Evolutionary conservation across 768 basidiomycete genomes (phyloP), one percentile per base, ranked within the genome.

Genomic region (Podaxis carcinomalis): DNA sequence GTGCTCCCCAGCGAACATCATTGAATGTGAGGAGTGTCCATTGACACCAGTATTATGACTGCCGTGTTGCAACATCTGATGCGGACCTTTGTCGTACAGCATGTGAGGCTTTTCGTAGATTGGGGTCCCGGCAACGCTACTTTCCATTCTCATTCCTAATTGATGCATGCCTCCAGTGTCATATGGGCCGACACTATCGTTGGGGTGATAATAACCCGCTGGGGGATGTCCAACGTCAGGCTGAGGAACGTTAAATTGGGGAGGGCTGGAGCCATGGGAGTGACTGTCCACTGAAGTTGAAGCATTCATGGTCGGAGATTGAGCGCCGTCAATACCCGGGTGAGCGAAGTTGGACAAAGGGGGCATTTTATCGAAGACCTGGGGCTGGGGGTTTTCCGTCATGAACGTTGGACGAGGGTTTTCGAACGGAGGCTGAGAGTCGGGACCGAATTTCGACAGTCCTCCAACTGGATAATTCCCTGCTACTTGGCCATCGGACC

Each of bases 41-140:
- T 46, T 53, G 11, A 54, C 50, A 28, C 16, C 13, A n/a, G 51
- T 28, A n/a, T 23, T 6, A n/a, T 60, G 59, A 35, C 40, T n/a
- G 19, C 40, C 42, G 25, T 60, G 59, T 60, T 60, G 59, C 25
- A 60, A 16, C 28, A 60, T 42, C 14, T 53, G 49, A 11, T 57
- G 59, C 10, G 42, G 51, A 6, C 42, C 27, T 39, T 60, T 60
- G 42, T 60, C 59, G 25, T 53, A 60, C 28, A 60, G 19, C 25
- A 51, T 51, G 23, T 59, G 58, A 4, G 59, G 21, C 42, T 53
- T 52, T 53, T 60, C 59, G 27, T 44, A 60, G 13, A 53, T 60
- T 5, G 59, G 59, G 25, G 59, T 60, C 7, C 59, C 59, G 23
- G 59, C 42, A 46, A 60, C 59, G 14, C 59, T 60, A 2, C 21